A percentile compares a stretch with the other conserved stretches of the same genome.
Evolutionary conservation across 495 filamentous ascomycete species (phyloP).

Genomic region (Chaetomium tenue): DNA sequence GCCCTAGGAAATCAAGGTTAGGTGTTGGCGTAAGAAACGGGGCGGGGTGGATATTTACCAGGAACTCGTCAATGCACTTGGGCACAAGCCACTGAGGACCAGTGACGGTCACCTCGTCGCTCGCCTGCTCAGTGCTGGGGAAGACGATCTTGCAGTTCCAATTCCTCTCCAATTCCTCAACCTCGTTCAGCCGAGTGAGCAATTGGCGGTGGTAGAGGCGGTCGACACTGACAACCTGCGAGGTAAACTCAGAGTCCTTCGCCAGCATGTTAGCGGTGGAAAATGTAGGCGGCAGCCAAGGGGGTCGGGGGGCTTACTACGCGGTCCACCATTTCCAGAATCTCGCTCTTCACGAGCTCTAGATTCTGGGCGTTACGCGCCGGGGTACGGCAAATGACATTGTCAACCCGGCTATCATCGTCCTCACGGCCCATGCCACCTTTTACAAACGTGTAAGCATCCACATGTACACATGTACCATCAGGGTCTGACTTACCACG

Average conservation of each 20-base stretch:
- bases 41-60: constrained; percentile 52
- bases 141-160: constrained; percentile 99
- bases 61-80: constrained; percentile 87
- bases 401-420: constrained; percentile 97
- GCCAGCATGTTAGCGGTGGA: constrained; percentile 15
- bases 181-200: constrained; percentile 76
- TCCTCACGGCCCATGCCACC: constrained; percentile 91
- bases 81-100: constrained; percentile 97
- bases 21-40: not conserved
- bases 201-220: constrained; percentile 93
- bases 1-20: constrained; percentile 49
- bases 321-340: constrained; percentile 99
- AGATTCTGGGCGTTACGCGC: constrained; percentile 95
- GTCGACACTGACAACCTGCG: constrained; percentile 87
- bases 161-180: constrained; percentile 94
- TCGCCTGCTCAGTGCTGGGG: constrained; percentile 94
- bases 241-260: constrained; percentile 91
- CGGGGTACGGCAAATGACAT: constrained; percentile 96
- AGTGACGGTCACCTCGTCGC: constrained; percentile 90
- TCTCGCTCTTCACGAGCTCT: constrained; percentile 96
- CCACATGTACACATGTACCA: not conserved
- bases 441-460: constrained; percentile 14
- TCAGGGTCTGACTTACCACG: constrained; percentile 47
- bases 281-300: not conserved
- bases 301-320: constrained; percentile 54